A percentile compares a stretch with the other conserved stretches of the same genome.
Evolutionary conservation across 495 filamentous ascomycete genomes (phyloP).

Genomic region (Penicillium flavigenum): DNA sequence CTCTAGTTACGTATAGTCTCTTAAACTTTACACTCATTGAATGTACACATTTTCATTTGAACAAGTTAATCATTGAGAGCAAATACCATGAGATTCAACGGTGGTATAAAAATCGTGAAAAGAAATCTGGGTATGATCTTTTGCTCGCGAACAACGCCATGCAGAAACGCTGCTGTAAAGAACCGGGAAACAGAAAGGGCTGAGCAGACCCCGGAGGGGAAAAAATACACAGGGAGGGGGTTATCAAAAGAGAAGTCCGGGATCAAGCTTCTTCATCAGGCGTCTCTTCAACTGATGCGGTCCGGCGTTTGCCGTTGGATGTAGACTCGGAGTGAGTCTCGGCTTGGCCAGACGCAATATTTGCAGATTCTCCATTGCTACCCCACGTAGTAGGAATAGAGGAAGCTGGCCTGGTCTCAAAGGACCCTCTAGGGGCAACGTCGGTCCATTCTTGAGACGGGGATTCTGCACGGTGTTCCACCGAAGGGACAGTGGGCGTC

Average conservation of each 20-base stretch:
- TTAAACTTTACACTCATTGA: background rate
- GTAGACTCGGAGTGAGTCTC: constrained; percentile 16
- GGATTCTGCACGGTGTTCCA: constrained; percentile 25
- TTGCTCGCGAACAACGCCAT: constrained; percentile 33
- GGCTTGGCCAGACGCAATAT: background rate
- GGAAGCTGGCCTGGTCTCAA: constrained; percentile 15
- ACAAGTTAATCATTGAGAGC: background rate
- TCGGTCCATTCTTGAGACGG: constrained; percentile 43
- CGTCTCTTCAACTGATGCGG: constrained; percentile 50
- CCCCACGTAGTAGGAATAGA: constrained; percentile 21
- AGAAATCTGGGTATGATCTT: constrained; percentile 35
- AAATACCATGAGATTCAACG: constrained; percentile 7
- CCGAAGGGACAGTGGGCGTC: constrained; percentile 11
- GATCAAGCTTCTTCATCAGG: constrained; percentile 39
- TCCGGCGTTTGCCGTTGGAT: constrained; percentile 48
- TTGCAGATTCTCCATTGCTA: constrained; percentile 5
- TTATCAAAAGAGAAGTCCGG: background rate
- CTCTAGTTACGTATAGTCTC: background rate
- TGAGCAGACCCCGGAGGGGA: background rate
- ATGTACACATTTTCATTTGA: constrained; percentile 6
- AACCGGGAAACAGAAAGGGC: constrained; percentile 11
- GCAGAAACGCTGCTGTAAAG: constrained; percentile 26
- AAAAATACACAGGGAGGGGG: constrained; percentile 17
- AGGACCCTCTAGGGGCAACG: constrained; percentile 27
- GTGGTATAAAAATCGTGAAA: constrained; percentile 15